These are phyloP conservation scores for Curvularia hawaiiensis DNA, from an alignment of 2,329 filamentous ascomycete genomes.

Conservation along the genomic window DNA sequence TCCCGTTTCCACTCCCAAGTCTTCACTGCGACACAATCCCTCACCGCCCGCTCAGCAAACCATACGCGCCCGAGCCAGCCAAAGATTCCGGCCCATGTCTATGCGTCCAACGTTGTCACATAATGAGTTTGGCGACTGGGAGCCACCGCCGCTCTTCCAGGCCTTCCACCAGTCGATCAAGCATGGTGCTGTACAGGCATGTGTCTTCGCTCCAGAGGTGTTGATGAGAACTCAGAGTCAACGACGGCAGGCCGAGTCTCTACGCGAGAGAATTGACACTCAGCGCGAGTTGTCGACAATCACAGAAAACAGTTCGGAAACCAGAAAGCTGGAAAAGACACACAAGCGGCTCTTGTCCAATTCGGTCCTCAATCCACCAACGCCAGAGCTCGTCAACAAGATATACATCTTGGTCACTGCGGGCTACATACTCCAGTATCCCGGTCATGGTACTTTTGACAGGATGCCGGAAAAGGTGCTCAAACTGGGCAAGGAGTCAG, in stretches of 20 bases:
- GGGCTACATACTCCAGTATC: conserved; percentile 76
- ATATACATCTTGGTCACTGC: conserved; percentile 73
- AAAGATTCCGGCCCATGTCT: conserved; percentile 40
- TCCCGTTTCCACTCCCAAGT: conserved; percentile 31
- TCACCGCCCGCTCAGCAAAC: conserved; percentile 37
- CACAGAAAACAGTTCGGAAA: conserved; percentile 34
- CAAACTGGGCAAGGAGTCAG: conserved; percentile 73
- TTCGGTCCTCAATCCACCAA: conserved; percentile 52
- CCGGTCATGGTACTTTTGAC: conserved; percentile 71
- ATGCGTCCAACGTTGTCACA: conserved; percentile 28
- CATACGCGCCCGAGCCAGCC: conserved; percentile 40
- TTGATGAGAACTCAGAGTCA: conserved; percentile 65
- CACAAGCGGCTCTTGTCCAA: conserved; percentile 50
- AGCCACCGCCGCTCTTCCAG: conserved; percentile 76
- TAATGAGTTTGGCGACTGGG: conserved; percentile 48
- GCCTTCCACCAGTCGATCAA: conserved; percentile 84
- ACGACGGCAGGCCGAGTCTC: conserved; percentile 55
- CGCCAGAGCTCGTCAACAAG: conserved; percentile 71
- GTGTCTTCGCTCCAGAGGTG: conserved; percentile 69
- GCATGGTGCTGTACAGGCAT: conserved; percentile 71
- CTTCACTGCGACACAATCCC: conserved; percentile 38
- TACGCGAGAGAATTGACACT: conserved; percentile 46
- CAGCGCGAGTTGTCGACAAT: conserved; percentile 40
- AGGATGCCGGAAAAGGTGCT: conserved; percentile 75
- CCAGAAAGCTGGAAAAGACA: conserved; percentile 48